A percentile compares a stretch with the other conserved stretches of the same genome.
Conservation (phyloP, 305 asterid species). For the Fraxinus ornus region DNA sequence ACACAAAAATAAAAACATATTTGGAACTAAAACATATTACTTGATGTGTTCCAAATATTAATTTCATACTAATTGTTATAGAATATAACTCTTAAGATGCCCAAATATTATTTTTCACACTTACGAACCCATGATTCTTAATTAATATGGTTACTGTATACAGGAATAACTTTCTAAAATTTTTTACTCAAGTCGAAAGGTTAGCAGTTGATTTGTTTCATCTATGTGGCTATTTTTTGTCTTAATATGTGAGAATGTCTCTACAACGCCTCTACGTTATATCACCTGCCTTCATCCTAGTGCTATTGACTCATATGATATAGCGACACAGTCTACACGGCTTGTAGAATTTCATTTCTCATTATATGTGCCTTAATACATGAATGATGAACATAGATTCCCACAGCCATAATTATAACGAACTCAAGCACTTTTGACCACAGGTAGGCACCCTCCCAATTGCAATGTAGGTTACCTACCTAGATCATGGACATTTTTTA, state of each 20-base stretch:
- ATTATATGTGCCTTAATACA: neutral
- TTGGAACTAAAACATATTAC: neutral
- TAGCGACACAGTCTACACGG: neutral
- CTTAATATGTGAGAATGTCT: neutral
- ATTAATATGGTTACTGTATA: neutral
- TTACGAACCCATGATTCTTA: neutral
- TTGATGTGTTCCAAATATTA: neutral
- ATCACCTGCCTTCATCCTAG: conserved; percentile 12
- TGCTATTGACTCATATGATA: neutral
- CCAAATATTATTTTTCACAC: neutral
- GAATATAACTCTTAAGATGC: neutral
- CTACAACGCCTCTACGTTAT: neutral
- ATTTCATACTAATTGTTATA: neutral
- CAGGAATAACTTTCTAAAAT: neutral
- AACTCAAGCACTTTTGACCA: neutral
- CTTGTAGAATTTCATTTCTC: conserved; percentile 2
- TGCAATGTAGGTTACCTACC: neutral
- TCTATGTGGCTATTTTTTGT: neutral
- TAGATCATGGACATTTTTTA: neutral
- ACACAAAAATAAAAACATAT: neutral
- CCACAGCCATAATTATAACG: neutral
- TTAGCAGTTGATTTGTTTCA: neutral
- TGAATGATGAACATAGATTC: neutral
- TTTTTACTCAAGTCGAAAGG: neutral
- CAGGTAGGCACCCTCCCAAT: neutral